A percentile compares a stretch with the other conserved stretches of the same genome.
These are phyloP conservation scores for Guadua angustifolia DNA, from an alignment of 176 grass and related monocot species.

Conservation along the genomic window DNA sequence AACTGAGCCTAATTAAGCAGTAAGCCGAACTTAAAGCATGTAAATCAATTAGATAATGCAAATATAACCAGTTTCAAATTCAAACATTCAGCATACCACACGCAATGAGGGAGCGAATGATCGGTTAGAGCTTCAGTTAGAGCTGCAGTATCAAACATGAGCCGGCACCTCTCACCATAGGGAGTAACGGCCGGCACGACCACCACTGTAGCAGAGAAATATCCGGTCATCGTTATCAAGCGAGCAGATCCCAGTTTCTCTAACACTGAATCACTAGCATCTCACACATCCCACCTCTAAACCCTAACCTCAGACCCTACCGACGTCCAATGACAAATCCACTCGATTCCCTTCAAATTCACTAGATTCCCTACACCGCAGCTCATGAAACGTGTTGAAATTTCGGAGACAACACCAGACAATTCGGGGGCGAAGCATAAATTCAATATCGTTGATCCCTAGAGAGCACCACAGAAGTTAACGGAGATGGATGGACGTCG, in stretches of 20 bases:
- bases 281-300: conserved; percentile 21
- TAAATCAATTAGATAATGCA: conserved; percentile 58
- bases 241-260: conserved; percentile 53
- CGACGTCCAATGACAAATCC: conserved; percentile 26
- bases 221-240: conserved; percentile 72
- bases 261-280: conserved; percentile 52
- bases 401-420: not conserved
- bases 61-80: conserved; percentile 60
- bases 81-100: conserved; percentile 71
- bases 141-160: conserved; percentile 60
- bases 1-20: conserved; percentile 64
- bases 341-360: conserved; percentile 24
- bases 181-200: conserved; percentile 51
- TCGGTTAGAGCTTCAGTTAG: conserved; percentile 62
- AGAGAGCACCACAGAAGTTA: conserved; percentile 5
- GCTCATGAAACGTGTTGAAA: conserved; percentile 17
- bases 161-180: conserved; percentile 49
- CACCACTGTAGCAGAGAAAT: conserved; percentile 74
- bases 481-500: conserved; percentile 22
- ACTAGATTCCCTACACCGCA: conserved; percentile 29
- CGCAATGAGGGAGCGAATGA: conserved; percentile 58
- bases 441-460: not conserved
- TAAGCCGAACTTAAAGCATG: conserved; percentile 46
- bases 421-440: conserved; percentile 8
- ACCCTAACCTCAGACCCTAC: conserved; percentile 8